phyloP scores from a whole-genome alignment of 805 yeast species.

The Starmera pachycereana region DNA sequence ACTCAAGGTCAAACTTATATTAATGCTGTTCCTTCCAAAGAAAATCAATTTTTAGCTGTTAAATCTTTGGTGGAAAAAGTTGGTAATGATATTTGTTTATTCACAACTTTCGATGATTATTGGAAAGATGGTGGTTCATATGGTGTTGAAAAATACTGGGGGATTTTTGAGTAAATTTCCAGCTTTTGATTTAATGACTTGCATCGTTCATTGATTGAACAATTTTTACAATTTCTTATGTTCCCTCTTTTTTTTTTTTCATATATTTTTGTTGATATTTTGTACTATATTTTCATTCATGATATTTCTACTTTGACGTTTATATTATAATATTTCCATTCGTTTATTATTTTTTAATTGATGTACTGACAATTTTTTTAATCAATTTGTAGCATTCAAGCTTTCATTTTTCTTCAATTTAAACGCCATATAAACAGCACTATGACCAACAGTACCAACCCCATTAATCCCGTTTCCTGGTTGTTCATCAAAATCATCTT shows the following conservation, averaged over 20 bases:
- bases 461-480: constrained; percentile 19
- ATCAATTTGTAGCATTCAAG: not conserved
- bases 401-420: constrained; percentile 17
- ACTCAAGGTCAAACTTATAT: constrained; percentile 46
- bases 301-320: too few relatives aligned
- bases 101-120: constrained; percentile 51
- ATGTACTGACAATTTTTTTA: too few relatives aligned
- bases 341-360: too few relatives aligned
- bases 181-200: too few relatives aligned
- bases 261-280: too few relatives aligned
- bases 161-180: constrained; percentile 18
- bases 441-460: constrained; percentile 48
- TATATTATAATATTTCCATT: too few relatives aligned
- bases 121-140: constrained; percentile 51
- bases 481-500: constrained; percentile 14
- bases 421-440: constrained; percentile 64
- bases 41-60: constrained; percentile 43
- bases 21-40: constrained; percentile 41
- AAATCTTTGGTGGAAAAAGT: constrained; percentile 35
- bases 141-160: constrained; percentile 49
- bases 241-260: too few relatives aligned
- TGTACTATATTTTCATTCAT: too few relatives aligned
- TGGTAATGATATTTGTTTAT: constrained; percentile 42
- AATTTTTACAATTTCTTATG: too few relatives aligned
- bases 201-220: too few relatives aligned